Base-by-base conservation (phyloP, 768 basidiomycete genomes). In the Grammothele lineata region DNA sequence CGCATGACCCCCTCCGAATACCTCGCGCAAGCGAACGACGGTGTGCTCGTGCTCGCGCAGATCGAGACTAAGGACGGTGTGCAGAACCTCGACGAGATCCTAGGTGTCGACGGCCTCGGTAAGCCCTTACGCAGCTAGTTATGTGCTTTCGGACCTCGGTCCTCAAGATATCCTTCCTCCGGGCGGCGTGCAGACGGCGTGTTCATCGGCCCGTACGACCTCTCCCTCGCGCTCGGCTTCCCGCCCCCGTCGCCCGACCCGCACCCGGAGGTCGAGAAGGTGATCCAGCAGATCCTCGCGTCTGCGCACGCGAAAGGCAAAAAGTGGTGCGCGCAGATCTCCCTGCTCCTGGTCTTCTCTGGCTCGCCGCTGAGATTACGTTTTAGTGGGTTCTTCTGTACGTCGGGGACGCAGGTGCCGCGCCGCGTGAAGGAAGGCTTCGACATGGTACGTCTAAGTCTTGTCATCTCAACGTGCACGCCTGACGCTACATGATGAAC, bases 201-300 rank as follows among this genome's bases (percentile, higher is more conserved):
- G 18, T 81, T 82, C 63, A 76, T 85, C 43, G 83, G 83, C 3
- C 83, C 83, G 3, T 85, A 78, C 50, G 83, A 85, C 57, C 71
- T 86, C 34, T 86, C 85, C 1, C 69, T 83, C 41, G 71, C 75
- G 1, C 67, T 83, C 22, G 82, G 83, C 27, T 78, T 74, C 57
- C 73, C 78, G 1, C 63, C 78, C 5, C 83, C 83, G 14, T 72
- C 74, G 24, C 84, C 82, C 0, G 77, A 85, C 53, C 80, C 81
- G 0, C 78, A 84, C 50, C 78, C 81, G 0, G 75, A 81, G 3
- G 76, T 83, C 3, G 85, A 86, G 57, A 65, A 70, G 45, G 61
- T 76, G 7, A 82, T 86, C 30, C 77, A 83, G 48, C 60, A 62
- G 14, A 76, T 85, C 21, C 65, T 80, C 24, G 54, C 66, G 32